These are phyloP conservation scores for Xylariomycetidae sp. DNA, from an alignment of 2,329 filamentous ascomycete species.

Conservation along the genomic window DNA sequence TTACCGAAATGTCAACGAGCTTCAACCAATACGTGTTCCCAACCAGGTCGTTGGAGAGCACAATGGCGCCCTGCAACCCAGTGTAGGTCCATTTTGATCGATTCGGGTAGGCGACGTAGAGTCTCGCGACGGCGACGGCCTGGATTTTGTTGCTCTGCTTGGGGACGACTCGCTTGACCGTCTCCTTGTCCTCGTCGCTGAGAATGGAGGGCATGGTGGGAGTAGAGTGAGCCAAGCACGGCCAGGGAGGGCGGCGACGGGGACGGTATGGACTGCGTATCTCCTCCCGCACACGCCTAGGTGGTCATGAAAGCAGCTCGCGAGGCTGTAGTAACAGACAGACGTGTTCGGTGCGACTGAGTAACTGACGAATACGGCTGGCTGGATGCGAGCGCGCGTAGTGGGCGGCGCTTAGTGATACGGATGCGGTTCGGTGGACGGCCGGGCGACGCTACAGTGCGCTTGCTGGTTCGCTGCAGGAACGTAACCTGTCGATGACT, in stretches of 20 bases:
- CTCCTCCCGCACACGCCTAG: conserved; percentile 11
- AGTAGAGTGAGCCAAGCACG: conserved; percentile 3
- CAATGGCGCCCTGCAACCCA: conserved; percentile 83
- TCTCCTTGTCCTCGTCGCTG: conserved; percentile 91
- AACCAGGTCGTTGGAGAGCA: conserved; percentile 88
- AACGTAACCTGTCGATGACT: too few relatives aligned
- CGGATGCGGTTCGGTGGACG: too few relatives aligned
- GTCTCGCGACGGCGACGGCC: conserved; percentile 83
- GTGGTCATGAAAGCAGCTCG: conserved; percentile 3
- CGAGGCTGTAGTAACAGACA: not conserved
- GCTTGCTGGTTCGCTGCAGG: too few relatives aligned
- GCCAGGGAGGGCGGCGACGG: conserved; percentile 7
- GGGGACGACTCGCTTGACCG: conserved; percentile 87
- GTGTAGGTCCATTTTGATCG: conserved; percentile 87
- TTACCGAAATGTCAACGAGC: conserved; percentile 90
- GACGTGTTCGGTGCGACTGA: not conserved
- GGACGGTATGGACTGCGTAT: conserved; percentile 8
- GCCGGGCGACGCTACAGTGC: too few relatives aligned
- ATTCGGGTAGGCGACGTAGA: conserved; percentile 90
- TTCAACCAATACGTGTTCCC: conserved; percentile 97
- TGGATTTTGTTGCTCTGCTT: conserved; percentile 97
- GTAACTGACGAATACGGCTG: too few relatives aligned
- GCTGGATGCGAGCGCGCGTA: too few relatives aligned
- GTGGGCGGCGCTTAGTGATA: too few relatives aligned
- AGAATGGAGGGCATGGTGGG: conserved; percentile 60